phyloP scores from a whole-genome alignment of 2,329 filamentous ascomycete genomes.

The Talaromyces rugulosus region DNA sequence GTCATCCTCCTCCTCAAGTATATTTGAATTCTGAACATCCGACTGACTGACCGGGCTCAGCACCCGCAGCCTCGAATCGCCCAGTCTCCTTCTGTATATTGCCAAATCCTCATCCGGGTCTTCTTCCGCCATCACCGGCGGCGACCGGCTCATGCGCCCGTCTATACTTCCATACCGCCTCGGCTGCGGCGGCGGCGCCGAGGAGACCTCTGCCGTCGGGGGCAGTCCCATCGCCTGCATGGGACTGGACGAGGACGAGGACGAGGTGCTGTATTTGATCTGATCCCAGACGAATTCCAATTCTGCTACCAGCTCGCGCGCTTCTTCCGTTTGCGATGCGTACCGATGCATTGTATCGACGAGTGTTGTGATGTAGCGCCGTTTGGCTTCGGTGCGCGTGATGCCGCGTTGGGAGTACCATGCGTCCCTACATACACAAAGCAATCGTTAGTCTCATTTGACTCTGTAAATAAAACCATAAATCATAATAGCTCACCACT shows the following conservation, averaged over 20 bases:
- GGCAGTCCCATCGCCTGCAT: conserved; percentile 27
- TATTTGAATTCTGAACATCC: conserved; percentile 52
- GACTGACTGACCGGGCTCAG: conserved; percentile 83
- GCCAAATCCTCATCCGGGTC: conserved; percentile 42
- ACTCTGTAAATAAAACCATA: background rate
- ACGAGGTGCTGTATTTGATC: conserved; percentile 76
- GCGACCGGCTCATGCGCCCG: conserved; percentile 27
- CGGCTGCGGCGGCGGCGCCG: conserved; percentile 12
- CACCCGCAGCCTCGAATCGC: conserved; percentile 60
- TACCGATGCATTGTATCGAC: conserved; percentile 97
- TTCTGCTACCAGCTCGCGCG: conserved; percentile 81
- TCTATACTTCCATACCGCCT: conserved; percentile 32
- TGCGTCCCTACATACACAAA: conserved; percentile 62
- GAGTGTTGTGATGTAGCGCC: conserved; percentile 85
- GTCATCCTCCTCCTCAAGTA: conserved; percentile 4
- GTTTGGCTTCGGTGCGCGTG: conserved; percentile 86
- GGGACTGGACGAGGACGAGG: conserved; percentile 51
- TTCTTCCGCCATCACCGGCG: conserved; percentile 14
- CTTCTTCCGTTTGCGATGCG: conserved; percentile 75
- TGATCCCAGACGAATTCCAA: conserved; percentile 99
- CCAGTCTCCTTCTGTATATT: conserved; percentile 39
- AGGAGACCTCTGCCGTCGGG: conserved; percentile 14
- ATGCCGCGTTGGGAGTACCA: conserved; percentile 87
- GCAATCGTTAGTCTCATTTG: background rate
- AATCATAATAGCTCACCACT: conserved; percentile 53